These are phyloP conservation scores for Bisporella sp. DNA, from an alignment of 2,329 filamentous ascomycete genomes.

Conservation along the genomic window DNA sequence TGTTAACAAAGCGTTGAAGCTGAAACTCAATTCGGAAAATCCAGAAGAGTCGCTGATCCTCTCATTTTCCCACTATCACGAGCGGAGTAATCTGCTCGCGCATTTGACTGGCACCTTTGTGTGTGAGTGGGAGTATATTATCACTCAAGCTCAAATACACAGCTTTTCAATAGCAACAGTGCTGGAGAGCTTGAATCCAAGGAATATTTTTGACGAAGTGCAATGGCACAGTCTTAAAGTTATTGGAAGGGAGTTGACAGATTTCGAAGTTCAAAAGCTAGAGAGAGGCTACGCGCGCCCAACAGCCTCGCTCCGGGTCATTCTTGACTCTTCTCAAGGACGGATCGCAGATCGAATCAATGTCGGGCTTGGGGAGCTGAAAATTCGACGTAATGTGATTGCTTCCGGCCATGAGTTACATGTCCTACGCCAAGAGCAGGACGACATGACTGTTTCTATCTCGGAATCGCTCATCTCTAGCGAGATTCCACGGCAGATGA, in stretches of 20 bases:
- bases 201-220: slow-evolving; percentile 24
- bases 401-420: slow-evolving; percentile 52
- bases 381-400: slow-evolving; percentile 54
- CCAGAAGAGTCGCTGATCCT: slow-evolving; percentile 45
- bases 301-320: too few species aligned
- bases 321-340: too few species aligned
- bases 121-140: slow-evolving; percentile 60
- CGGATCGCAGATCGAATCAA: slow-evolving; percentile 69
- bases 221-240: slow-evolving; percentile 63
- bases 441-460: slow-evolving; percentile 70
- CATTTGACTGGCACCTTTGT: slow-evolving; percentile 68
- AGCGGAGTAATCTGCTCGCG: slow-evolving; percentile 65
- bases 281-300: too few species aligned
- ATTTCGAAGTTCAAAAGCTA: slow-evolving; percentile 69
- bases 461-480: slow-evolving; percentile 58
- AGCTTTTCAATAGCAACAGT: slow-evolving; percentile 54
- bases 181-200: slow-evolving; percentile 30
- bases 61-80: slow-evolving; percentile 67
- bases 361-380: slow-evolving; percentile 66
- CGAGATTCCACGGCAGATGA: slow-evolving; percentile 56
- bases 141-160: slow-evolving; percentile 52
- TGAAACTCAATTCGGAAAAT: slow-evolving; percentile 42
- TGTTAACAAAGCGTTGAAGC: slow-evolving; percentile 52
- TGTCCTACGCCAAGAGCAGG: slow-evolving; percentile 65
- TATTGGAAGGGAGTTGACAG: slow-evolving; percentile 68